Evolutionary conservation across 345 rosid genomes (phyloP).

Genomic region (Dovyalis caffra): DNA sequence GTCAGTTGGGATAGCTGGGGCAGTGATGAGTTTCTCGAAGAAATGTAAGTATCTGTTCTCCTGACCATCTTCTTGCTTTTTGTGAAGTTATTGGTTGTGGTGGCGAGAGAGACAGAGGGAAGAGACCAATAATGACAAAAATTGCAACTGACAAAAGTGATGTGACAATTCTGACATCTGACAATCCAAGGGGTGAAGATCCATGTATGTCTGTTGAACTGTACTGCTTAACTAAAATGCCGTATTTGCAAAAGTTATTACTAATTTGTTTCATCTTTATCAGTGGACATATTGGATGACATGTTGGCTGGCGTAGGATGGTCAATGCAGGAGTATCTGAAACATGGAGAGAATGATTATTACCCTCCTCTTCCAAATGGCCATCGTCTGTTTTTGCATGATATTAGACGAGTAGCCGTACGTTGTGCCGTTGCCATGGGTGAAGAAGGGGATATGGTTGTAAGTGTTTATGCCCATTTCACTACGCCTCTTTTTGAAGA

Average conservation of each 20-base stretch:
- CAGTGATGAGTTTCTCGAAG: neutral
- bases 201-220: conserved; percentile 51
- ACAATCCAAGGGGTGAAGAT: conserved; percentile 87
- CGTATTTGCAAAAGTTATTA: neutral
- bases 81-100: conserved; percentile 72
- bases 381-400: conserved; percentile 84
- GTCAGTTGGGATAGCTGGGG: neutral
- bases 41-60: neutral
- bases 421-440: conserved; percentile 98
- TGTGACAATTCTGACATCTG: conserved; percentile 86
- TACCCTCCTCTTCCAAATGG: conserved; percentile 92
- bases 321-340: conserved; percentile 92
- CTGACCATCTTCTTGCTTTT: conserved; percentile 11
- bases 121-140: conserved; percentile 84
- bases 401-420: conserved; percentile 85
- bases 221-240: neutral
- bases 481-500: conserved; percentile 2
- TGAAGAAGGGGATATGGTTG: conserved; percentile 97
- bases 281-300: conserved; percentile 96
- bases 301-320: conserved; percentile 93
- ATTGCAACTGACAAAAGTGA: conserved; percentile 90
- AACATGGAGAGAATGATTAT: conserved; percentile 81
- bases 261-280: conserved; percentile 22
- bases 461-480: conserved; percentile 49
- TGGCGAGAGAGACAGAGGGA: conserved; percentile 81